Evolutionary conservation across 164 flowering plant genomes (phyloP).

Genomic region (Cinnamomum micranthum): DNA sequence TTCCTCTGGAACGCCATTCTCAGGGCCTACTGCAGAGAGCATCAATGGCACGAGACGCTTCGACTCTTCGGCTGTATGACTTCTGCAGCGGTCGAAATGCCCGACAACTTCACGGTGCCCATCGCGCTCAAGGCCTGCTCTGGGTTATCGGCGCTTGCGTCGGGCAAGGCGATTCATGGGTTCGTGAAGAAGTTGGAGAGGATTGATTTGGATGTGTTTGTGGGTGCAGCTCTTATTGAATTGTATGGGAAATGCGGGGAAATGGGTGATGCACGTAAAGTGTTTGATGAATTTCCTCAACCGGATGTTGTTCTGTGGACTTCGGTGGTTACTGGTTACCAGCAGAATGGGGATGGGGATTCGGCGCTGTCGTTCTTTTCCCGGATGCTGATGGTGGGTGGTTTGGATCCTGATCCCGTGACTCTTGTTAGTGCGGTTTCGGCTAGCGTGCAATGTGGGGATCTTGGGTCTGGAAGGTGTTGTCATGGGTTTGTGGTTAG

Average conservation of each 20-base stretch:
- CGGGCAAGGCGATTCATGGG: conserved; percentile 48
- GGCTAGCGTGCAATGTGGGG: conserved; percentile 36
- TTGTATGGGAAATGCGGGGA: conserved; percentile 51
- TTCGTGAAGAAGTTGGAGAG: conserved; percentile 28
- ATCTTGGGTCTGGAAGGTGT: conserved; percentile 33
- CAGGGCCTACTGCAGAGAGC: conserved; percentile 33
- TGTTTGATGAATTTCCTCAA: conserved; percentile 37
- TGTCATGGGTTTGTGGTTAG: conserved; percentile 44
- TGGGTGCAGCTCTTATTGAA: conserved; percentile 53
- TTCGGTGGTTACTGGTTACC: conserved; percentile 50
- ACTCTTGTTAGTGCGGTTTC: conserved; percentile 53
- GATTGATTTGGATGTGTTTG: conserved; percentile 36
- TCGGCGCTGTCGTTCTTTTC: conserved; percentile 40
- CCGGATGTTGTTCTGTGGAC: conserved; percentile 67
- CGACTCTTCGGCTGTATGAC: conserved; percentile 31
- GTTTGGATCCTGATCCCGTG: conserved; percentile 30
- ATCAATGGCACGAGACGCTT: conserved; percentile 34
- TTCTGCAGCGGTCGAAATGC: conserved; percentile 9
- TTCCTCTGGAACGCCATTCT: conserved; percentile 43
- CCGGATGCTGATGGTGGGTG: conserved; percentile 11
- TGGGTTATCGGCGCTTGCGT: conserved; percentile 20
- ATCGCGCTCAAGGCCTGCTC: conserved; percentile 53
- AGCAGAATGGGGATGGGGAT: conserved; percentile 37
- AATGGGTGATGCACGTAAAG: conserved; percentile 37
- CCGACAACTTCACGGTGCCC: conserved; percentile 38